These are phyloP conservation scores for Crotalaria pallida DNA, from an alignment of 306 rosid genomes.

Conservation along the genomic window DNA sequence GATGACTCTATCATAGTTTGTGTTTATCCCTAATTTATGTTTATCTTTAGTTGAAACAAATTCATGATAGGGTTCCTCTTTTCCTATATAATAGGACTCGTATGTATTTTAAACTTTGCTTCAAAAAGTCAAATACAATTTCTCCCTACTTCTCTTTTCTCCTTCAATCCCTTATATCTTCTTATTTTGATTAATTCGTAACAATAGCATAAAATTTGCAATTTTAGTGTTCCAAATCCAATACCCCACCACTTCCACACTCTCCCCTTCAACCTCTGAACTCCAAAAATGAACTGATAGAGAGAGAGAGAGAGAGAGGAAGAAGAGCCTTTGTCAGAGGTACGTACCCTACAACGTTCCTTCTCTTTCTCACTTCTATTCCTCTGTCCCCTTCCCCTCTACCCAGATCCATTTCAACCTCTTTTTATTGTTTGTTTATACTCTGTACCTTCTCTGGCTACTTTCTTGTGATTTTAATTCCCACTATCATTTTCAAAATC, in stretches of 20 bases:
- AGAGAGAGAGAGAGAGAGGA: too few species aligned
- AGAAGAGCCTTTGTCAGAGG: neutral
- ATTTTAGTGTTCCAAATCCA: neutral
- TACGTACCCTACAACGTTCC: neutral
- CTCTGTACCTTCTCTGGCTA: neutral
- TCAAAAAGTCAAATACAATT: too few species aligned
- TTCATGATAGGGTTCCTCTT: too few species aligned
- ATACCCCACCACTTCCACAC: neutral
- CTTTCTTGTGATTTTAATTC: neutral
- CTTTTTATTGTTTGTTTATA: neutral
- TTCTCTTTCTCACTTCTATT: neutral
- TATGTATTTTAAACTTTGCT: too few species aligned
- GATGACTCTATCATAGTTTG: too few species aligned
- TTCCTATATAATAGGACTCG: too few species aligned
- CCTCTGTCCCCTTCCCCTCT: neutral
- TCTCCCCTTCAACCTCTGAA: neutral
- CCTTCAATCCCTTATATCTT: too few species aligned
- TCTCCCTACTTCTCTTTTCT: too few species aligned
- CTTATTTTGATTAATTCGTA: too few species aligned
- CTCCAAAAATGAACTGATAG: neutral
- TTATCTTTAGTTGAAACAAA: too few species aligned
- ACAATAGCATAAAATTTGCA: neutral
- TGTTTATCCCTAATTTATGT: too few species aligned
- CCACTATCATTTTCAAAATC: neutral
- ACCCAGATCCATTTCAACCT: constrained; percentile 26